These are phyloP conservation scores for Sesbania bispinosa DNA, from an alignment of 306 rosid genomes.

Conservation along the genomic window DNA sequence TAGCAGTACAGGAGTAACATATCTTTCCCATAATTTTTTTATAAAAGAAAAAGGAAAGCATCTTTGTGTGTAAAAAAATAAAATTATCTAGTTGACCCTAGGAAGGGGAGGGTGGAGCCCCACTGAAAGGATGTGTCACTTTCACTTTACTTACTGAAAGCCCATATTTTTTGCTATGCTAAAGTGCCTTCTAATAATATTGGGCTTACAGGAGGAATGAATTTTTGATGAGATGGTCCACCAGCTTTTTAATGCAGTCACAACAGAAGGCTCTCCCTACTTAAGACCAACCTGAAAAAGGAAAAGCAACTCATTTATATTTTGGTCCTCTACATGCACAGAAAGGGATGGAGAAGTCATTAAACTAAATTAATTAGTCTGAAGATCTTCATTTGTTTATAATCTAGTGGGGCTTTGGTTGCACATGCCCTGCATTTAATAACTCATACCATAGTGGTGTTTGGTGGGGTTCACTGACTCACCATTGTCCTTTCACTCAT, in stretches of 20 bases:
- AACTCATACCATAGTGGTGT: conserved; percentile 12
- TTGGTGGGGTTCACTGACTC: conserved; percentile 33
- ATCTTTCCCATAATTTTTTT: not conserved
- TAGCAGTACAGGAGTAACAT: not conserved
- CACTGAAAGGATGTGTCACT: not conserved
- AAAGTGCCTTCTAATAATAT: conserved; percentile 9
- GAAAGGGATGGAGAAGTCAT: conserved; percentile 10
- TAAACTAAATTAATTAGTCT: conserved; percentile 1
- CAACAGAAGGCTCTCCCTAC: conserved; percentile 20
- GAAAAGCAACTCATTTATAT: conserved; percentile 16
- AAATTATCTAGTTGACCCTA: not conserved
- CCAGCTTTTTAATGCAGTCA: conserved; percentile 24
- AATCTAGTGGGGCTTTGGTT: not conserved
- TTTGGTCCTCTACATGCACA: conserved; percentile 6
- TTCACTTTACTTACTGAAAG: conserved; percentile 14
- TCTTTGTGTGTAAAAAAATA: not conserved
- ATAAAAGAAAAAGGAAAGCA: not conserved
- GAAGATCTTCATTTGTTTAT: conserved; percentile 15
- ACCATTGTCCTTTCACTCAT: not conserved
- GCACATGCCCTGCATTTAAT: conserved; percentile 57
- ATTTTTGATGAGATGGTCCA: conserved; percentile 31
- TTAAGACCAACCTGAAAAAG: conserved; percentile 23
- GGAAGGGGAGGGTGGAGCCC: not conserved
- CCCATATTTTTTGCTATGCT: not conserved
- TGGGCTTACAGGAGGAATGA: conserved; percentile 5